Conservation (phyloP, 2,329 filamentous ascomycete genomes). For the Neonectria magnoliae region DNA sequence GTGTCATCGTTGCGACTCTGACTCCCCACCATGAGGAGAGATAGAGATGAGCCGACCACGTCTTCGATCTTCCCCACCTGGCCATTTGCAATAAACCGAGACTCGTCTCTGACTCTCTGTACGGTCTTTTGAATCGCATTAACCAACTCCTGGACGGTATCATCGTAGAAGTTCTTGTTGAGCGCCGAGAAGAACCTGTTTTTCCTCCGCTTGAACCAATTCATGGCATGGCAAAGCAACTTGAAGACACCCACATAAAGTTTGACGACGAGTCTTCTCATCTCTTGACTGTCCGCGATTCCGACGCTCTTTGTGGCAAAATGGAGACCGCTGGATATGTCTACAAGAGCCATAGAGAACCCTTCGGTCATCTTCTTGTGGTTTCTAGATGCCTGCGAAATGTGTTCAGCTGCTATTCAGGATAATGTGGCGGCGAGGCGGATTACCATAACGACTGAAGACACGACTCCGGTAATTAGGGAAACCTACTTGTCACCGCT, state of each 20-base stretch:
- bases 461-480: neutral
- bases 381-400: neutral
- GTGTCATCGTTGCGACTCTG: neutral
- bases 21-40: neutral
- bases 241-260: conserved; percentile 1
- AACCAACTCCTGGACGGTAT: neutral
- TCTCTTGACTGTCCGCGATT: neutral
- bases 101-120: neutral
- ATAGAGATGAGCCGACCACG: neutral
- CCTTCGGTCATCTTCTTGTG: conserved; percentile 3
- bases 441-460: neutral
- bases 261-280: neutral
- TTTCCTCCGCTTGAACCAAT: conserved; percentile 1
- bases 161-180: conserved; percentile 1
- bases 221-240: neutral
- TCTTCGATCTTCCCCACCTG: neutral
- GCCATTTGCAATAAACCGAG: neutral
- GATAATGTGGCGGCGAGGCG: neutral
- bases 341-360: neutral
- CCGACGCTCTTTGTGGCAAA: neutral
- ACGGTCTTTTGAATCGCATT: neutral
- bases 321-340: neutral
- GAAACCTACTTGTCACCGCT: neutral
- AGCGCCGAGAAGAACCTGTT: neutral
- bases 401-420: no score